Conservation (phyloP, 78 protist genomes). For the Dictyostelium discoideum region DNA sequence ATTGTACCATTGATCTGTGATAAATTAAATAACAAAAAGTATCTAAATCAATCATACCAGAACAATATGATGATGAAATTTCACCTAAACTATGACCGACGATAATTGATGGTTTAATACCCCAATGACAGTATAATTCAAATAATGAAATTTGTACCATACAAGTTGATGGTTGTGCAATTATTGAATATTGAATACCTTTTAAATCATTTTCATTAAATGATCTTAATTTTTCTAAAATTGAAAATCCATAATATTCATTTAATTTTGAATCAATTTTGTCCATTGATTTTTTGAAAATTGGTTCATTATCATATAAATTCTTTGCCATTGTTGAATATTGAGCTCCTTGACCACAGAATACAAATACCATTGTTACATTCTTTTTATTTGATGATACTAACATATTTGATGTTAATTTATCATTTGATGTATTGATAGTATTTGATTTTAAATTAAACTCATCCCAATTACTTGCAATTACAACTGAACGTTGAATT, state of each 20-base stretch:
- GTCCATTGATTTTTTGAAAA: not conserved
- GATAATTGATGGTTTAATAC: not conserved
- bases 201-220: not conserved
- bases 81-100: slow-evolving; percentile 45
- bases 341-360: slow-evolving; percentile 20
- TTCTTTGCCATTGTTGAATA: not conserved
- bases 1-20: not conserved
- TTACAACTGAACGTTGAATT: too few relatives aligned
- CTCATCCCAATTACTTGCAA: too few relatives aligned
- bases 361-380: not conserved
- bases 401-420: not conserved
- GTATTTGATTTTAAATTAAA: too few relatives aligned
- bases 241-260: not conserved
- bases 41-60: not conserved
- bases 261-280: too few relatives aligned
- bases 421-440: too few relatives aligned
- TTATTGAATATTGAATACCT: not conserved
- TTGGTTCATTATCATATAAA: not conserved
- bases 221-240: not conserved
- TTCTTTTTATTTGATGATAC: not conserved
- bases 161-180: not conserved
- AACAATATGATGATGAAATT: slow-evolving; percentile 7
- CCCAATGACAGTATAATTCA: not conserved
- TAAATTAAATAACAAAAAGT: not conserved
- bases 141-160: not conserved